A percentile compares a stretch with the other conserved stretches of the same genome.
phyloP scores from a whole-genome alignment of 2,329 filamentous ascomycete species.

The Sclerotinia minor region DNA sequence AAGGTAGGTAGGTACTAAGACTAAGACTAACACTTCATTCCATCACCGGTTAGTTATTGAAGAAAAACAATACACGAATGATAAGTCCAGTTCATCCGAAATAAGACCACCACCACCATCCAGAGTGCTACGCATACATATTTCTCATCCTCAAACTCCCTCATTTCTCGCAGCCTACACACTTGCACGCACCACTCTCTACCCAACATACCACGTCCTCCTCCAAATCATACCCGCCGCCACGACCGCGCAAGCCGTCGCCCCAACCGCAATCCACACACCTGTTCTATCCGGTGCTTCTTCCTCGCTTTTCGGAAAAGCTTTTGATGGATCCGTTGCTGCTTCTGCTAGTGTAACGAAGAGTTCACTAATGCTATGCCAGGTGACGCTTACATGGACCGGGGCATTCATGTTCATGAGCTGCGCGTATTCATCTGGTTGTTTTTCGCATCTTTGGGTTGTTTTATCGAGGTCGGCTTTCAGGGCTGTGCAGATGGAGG shows the following conservation, averaged over 20 bases:
- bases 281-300: constrained; percentile 80
- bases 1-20: too few species aligned
- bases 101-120: neutral
- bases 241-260: constrained; percentile 62
- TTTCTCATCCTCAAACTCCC: neutral
- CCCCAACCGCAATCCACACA: constrained; percentile 81
- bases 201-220: constrained; percentile 38
- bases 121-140: neutral
- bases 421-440: constrained; percentile 89
- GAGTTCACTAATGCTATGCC: constrained; percentile 89
- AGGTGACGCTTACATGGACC: constrained; percentile 90
- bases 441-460: constrained; percentile 86
- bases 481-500: constrained; percentile 86
- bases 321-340: constrained; percentile 83
- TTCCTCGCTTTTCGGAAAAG: constrained; percentile 87
- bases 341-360: constrained; percentile 91
- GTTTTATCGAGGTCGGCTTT: constrained; percentile 97
- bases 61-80: neutral
- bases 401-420: constrained; percentile 85
- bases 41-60: neutral
- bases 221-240: constrained; percentile 67
- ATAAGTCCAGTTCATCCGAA: neutral
- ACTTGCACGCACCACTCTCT: neutral
- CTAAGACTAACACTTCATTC: neutral
- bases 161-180: too few species aligned